Percentiles rank a stretch among this genome's conserved stretches.
phyloP scores from a whole-genome alignment of 768 basidiomycete genomes.

The Hydnomerulius pinastri region DNA sequence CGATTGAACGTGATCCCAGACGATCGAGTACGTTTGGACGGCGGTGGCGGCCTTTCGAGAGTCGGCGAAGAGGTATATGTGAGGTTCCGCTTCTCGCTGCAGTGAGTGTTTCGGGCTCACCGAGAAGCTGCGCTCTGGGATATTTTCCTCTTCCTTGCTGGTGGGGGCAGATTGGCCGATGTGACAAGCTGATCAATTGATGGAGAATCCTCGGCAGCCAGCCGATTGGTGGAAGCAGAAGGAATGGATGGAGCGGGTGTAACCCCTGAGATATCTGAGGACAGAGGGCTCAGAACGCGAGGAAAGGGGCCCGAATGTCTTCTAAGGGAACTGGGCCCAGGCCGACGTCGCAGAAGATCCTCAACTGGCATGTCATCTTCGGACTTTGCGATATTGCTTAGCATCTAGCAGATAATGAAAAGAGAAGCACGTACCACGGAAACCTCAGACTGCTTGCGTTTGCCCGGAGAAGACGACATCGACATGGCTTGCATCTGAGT shows the following conservation, averaged over 20 bases:
- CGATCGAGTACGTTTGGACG: conserved; percentile 1
- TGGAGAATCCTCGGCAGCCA: not conserved
- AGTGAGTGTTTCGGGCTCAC: conserved; percentile 33
- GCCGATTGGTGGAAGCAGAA: too few relatives aligned
- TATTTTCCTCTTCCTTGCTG: conserved; percentile 20
- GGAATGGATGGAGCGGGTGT: not conserved
- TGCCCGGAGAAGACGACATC: conserved; percentile 9
- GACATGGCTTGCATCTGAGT: not conserved
- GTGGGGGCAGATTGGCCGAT: not conserved
- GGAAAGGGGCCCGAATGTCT: not conserved
- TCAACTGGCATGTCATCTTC: conserved; percentile 5
- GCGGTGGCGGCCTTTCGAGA: conserved; percentile 23
- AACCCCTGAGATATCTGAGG: not conserved
- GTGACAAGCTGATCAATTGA: not conserved
- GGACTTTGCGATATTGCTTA: not conserved
- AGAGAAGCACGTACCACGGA: conserved; percentile 1
- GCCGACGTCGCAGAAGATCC: not conserved
- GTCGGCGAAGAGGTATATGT: too few relatives aligned
- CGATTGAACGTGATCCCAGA: not conserved
- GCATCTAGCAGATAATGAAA: not conserved
- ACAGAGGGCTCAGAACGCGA: not conserved
- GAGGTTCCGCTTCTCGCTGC: conserved; percentile 29
- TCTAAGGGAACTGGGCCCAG: not conserved
- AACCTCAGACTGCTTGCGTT: conserved; percentile 3
- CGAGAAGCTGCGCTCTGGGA: conserved; percentile 29